Evolutionary conservation across 495 filamentous ascomycete species (phyloP), one percentile per base, ranked within the genome.

Genomic region (Articulospora tetracladia): DNA sequence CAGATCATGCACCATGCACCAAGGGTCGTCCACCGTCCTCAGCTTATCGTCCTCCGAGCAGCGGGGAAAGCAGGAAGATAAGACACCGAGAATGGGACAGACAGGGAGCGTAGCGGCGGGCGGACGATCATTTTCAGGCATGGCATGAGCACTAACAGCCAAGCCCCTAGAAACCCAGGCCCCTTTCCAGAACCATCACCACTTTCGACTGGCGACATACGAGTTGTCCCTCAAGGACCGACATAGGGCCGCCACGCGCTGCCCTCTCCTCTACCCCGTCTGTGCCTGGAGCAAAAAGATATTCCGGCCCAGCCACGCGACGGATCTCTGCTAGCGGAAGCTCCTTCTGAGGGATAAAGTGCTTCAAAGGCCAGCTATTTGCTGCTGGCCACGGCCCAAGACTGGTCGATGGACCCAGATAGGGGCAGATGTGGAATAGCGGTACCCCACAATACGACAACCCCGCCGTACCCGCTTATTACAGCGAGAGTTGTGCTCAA

Each of bases 301-400:
- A 32, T 27, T 57, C 53, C 53, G 30, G 59, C 53, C 34, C 59
- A 61, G 59, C 59, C 59, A 61, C 53, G 44, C 52, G 24, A 51
- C 30, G 28, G 59, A 13, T 12, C 48, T 27, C 12, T 46, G 27
- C n/a, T 47, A 27, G 39, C 22, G 3, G 25, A 57, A 57, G 17
- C 24, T 28, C 13, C 23, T 25, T 10, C 19, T 19, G 26, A 10
- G 34, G 41, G 23, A 15, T 41, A 57, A 19, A 36, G 27, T 19
- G 27, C 51, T 22, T 39, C 22, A 23, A 32, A 32, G 23, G 22
- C 13, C n/a, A 26, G 27, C 51, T 55, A 55, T 55, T 41, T 41
- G 8, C 53, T 55, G 30, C 34, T 17, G 24, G 36, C 3, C 20
- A 4, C 17, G 41, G 19, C 34, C 10, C n/a, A 23, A 47, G 20